A percentile compares a stretch with the other conserved stretches of the same genome.
phyloP scores from a whole-genome alignment of 495 filamentous ascomycete genomes.

The Aspergillus mulundensis region DNA sequence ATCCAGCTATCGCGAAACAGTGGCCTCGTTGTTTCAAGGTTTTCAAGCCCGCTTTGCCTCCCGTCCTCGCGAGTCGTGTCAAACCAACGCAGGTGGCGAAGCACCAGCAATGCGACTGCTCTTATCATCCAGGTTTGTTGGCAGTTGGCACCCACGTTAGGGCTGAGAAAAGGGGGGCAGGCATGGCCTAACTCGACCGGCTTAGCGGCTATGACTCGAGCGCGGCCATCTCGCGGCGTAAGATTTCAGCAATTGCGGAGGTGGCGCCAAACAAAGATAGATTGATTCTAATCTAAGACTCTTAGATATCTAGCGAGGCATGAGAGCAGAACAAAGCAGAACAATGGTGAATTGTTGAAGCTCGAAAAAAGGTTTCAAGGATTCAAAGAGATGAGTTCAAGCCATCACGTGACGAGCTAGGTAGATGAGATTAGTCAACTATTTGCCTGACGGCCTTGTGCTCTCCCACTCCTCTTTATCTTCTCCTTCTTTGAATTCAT shows the following conservation, averaged over 20 bases:
- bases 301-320: background rate
- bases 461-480: no score
- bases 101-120: background rate
- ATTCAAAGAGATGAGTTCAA: background rate
- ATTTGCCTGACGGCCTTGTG: background rate
- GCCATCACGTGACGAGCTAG: background rate
- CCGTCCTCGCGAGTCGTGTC: background rate
- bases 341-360: background rate
- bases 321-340: background rate
- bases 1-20: conserved; percentile 4
- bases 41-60: background rate
- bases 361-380: background rate
- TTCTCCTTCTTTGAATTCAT: no score
- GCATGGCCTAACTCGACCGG: background rate
- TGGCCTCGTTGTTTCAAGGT: background rate
- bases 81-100: background rate
- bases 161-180: background rate
- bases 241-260: background rate
- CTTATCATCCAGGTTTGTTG: background rate
- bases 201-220: background rate
- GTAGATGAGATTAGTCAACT: background rate
- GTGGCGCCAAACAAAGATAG: background rate
- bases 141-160: conserved; percentile 5
- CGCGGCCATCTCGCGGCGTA: background rate
- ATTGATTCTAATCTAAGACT: background rate